Percentiles rank a stretch among this genome's conserved stretches.
Conservation (phyloP, 306 rosid species). For the Ziziphus jujuba region DNA sequence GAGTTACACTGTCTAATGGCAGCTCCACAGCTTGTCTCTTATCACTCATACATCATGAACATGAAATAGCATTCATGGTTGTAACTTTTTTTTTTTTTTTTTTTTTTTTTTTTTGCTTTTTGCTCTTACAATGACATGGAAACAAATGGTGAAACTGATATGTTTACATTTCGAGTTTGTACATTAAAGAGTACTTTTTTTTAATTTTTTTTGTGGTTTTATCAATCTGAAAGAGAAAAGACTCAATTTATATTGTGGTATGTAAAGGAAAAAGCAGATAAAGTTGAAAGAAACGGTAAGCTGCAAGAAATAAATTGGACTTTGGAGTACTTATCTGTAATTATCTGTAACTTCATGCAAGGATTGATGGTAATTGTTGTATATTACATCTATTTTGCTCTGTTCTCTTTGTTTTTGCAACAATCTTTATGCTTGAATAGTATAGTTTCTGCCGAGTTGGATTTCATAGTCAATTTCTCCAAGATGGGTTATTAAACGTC, state of each 20-base stretch:
- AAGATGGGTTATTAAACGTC: conserved; percentile 9
- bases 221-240: too few relatives aligned
- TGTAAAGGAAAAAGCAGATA: not conserved
- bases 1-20: conserved; percentile 8
- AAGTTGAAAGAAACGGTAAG: conserved; percentile 1
- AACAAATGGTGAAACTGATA: conserved; percentile 14
- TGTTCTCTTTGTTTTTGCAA: not conserved
- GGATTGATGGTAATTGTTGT: not conserved
- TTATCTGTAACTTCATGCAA: not conserved
- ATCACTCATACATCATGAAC: conserved; percentile 10
- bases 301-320: not conserved
- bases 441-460: conserved; percentile 8
- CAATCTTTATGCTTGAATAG: not conserved
- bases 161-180: not conserved
- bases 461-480: conserved; percentile 1
- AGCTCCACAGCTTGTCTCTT: not conserved
- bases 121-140: not conserved
- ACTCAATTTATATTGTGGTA: not conserved
- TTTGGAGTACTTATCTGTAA: conserved; percentile 3
- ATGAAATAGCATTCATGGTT: not conserved
- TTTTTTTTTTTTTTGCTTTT: too few relatives aligned
- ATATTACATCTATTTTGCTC: not conserved
- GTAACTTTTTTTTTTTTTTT: not conserved
- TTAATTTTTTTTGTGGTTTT: too few relatives aligned
- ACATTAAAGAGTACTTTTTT: too few relatives aligned